Conservation (phyloP, 2,329 filamentous ascomycete species). For the Hypoxylon sp. region DNA sequence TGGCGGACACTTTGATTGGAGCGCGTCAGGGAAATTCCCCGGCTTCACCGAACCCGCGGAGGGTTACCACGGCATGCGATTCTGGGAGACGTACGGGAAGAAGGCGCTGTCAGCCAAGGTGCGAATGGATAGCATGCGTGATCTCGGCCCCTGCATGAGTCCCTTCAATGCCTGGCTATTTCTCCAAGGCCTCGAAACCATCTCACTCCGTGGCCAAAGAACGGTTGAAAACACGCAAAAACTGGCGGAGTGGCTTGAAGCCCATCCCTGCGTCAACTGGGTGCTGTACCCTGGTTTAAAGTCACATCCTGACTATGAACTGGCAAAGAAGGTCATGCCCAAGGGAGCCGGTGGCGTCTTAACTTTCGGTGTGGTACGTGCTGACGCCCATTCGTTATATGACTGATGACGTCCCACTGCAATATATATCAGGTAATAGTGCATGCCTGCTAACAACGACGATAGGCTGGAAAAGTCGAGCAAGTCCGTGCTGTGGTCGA, state of each 20-base stretch:
- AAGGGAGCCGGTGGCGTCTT: slow-evolving; percentile 77
- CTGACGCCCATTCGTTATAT: slow-evolving; percentile 5
- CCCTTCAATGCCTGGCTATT: slow-evolving; percentile 80
- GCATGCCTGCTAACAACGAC: slow-evolving; percentile 65
- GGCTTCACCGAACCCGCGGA: slow-evolving; percentile 77
- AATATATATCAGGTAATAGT: slow-evolving; percentile 1
- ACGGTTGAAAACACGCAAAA: slow-evolving; percentile 75
- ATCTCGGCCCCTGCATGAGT: slow-evolving; percentile 75
- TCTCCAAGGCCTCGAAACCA: slow-evolving; percentile 76
- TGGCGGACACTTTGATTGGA: slow-evolving; percentile 79
- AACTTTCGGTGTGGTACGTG: slow-evolving; percentile 77
- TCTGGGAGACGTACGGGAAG: slow-evolving; percentile 77
- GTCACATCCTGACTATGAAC: slow-evolving; percentile 72
- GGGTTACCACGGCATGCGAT: slow-evolving; percentile 77
- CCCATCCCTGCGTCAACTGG: slow-evolving; percentile 76
- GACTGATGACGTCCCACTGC: slow-evolving; percentile 8
- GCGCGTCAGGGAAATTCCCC: slow-evolving; percentile 75
- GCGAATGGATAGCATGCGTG: slow-evolving; percentile 77
- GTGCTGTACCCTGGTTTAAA: slow-evolving; percentile 78
- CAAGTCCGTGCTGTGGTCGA: slow-evolving; percentile 69
- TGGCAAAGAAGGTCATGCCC: slow-evolving; percentile 76
- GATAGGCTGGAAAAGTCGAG: slow-evolving; percentile 52
- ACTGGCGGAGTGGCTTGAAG: slow-evolving; percentile 76
- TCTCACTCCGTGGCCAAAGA: slow-evolving; percentile 74
- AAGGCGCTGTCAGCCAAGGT: slow-evolving; percentile 75